Percentiles rank a stretch among this genome's conserved stretches.
phyloP scores from a whole-genome alignment of 2,329 filamentous ascomycete genomes.

The Akanthomyces muscarius region DNA sequence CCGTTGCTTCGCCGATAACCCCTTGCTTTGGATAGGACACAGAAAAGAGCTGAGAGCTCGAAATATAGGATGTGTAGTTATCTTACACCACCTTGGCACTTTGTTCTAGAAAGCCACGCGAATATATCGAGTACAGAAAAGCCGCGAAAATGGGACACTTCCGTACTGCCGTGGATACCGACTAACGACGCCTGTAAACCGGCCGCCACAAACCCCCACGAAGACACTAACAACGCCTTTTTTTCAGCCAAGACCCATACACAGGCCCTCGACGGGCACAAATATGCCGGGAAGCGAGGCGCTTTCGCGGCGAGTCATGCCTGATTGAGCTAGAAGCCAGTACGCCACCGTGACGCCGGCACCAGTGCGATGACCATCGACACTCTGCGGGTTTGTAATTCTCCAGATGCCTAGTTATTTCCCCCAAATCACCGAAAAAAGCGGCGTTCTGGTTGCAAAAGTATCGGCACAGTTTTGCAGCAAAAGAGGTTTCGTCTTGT shows the following conservation, averaged over 20 bases:
- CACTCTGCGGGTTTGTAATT: neutral
- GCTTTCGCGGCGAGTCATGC: slow-evolving; percentile 14
- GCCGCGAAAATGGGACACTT: too few relatives aligned
- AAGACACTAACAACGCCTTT: neutral
- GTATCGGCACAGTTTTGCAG: neutral
- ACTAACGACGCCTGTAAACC: neutral
- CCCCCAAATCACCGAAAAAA: neutral
- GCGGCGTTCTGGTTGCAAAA: neutral
- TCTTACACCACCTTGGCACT: neutral
- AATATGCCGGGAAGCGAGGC: slow-evolving; percentile 6
- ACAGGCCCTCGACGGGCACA: neutral
- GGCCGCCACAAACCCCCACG: neutral
- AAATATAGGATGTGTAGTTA: too few relatives aligned
- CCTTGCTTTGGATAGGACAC: neutral
- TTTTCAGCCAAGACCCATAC: slow-evolving; percentile 10
- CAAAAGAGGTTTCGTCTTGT: too few relatives aligned
- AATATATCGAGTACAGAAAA: neutral
- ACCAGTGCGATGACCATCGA: neutral
- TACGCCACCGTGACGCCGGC: neutral
- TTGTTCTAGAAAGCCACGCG: neutral
- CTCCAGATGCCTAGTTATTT: neutral
- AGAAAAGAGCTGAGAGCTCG: neutral
- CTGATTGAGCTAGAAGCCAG: neutral
- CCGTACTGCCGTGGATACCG: neutral
- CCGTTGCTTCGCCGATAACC: too few relatives aligned